Conservation (phyloP, 148 eudicot genomes). For the Spergularia bocconei region DNA sequence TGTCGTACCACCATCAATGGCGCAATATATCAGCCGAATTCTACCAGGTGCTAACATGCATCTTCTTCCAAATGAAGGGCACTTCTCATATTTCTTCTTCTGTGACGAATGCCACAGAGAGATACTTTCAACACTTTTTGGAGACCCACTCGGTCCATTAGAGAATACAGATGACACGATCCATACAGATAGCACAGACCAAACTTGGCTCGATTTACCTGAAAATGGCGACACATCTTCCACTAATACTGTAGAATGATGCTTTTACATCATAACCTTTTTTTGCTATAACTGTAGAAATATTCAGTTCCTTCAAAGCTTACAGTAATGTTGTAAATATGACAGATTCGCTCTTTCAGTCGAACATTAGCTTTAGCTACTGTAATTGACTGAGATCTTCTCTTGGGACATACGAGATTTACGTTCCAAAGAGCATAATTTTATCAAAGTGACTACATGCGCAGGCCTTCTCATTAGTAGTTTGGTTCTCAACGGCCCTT, state of each 20-base stretch:
- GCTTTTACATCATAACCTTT: neutral
- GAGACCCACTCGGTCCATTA: constrained; percentile 68
- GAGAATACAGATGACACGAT: constrained; percentile 12
- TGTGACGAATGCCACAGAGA: constrained; percentile 78
- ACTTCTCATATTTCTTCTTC: constrained; percentile 73
- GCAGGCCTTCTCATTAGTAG: too few species aligned
- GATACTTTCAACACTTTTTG: constrained; percentile 66
- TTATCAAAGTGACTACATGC: neutral
- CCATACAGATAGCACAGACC: constrained; percentile 7
- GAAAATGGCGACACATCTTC: constrained; percentile 10
- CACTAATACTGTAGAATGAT: constrained; percentile 12
- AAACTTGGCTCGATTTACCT: neutral
- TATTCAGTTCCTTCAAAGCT: constrained; percentile 1
- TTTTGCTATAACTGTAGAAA: constrained; percentile 1
- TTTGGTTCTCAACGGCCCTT: too few species aligned
- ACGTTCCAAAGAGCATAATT: neutral
- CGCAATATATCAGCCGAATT: constrained; percentile 58
- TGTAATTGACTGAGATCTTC: neutral
- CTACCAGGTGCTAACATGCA: constrained; percentile 59
- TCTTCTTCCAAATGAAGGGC: constrained; percentile 71
- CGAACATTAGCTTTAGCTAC: neutral
- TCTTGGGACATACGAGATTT: neutral
- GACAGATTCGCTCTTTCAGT: neutral
- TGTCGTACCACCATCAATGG: constrained; percentile 77
- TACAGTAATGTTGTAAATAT: constrained; percentile 27